Evolutionary conservation across 305 asterid genomes (phyloP).

Genomic region (Fraxinus sp.): DNA sequence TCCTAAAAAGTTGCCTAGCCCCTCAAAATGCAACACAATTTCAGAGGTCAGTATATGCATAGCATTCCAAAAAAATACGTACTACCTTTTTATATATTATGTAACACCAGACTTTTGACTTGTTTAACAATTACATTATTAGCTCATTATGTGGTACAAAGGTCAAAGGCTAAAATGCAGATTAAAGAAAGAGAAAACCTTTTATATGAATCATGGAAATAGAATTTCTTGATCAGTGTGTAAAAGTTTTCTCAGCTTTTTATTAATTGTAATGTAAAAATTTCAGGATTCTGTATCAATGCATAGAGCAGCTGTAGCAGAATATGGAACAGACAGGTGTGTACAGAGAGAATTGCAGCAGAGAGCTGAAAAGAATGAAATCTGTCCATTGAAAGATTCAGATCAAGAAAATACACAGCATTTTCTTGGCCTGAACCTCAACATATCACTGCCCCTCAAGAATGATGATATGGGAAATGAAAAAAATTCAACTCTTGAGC

Average conservation of each 20-base stretch:
- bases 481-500: slow-evolving; percentile 37
- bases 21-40: slow-evolving; percentile 30
- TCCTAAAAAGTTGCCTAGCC: slow-evolving; percentile 28
- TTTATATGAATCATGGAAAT: slow-evolving; percentile 38
- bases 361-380: slow-evolving; percentile 33
- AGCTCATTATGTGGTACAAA: slow-evolving; percentile 7
- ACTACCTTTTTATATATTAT: background rate
- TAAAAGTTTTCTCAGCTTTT: slow-evolving; percentile 18
- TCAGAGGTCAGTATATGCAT: slow-evolving; percentile 12
- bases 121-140: background rate
- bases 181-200: background rate
- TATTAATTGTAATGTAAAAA: slow-evolving; percentile 9
- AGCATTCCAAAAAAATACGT: background rate
- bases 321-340: slow-evolving; percentile 27
- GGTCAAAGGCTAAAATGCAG: slow-evolving; percentile 28
- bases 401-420: slow-evolving; percentile 30
- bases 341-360: slow-evolving; percentile 33
- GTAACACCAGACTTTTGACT: background rate
- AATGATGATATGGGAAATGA: slow-evolving; percentile 17
- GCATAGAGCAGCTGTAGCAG: slow-evolving; percentile 30
- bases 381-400: slow-evolving; percentile 23
- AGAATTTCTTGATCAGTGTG: slow-evolving; percentile 25
- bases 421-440: slow-evolving; percentile 19
- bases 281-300: slow-evolving; percentile 44
- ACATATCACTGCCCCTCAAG: slow-evolving; percentile 14